Conservation (phyloP, 1,284 basidiomycete genomes). For the Moesziomyces parantarcticus region DNA sequence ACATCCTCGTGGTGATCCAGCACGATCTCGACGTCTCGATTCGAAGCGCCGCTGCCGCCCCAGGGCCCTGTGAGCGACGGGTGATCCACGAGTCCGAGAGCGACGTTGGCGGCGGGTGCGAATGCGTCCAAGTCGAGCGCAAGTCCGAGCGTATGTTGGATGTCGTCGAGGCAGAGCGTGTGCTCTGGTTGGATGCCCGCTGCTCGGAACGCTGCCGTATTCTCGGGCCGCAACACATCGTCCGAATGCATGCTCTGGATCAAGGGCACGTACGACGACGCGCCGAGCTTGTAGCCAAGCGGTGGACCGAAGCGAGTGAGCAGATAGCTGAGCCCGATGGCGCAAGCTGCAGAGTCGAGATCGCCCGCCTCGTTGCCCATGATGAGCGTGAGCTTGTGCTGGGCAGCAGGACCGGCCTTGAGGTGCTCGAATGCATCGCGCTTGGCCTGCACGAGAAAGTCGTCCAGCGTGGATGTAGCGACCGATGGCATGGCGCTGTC, state of each 20-base stretch:
- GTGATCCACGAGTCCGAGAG: constrained; percentile 56
- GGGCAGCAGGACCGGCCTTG: constrained; percentile 9
- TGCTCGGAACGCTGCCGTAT: constrained; percentile 69
- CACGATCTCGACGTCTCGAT: constrained; percentile 76
- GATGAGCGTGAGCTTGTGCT: constrained; percentile 45
- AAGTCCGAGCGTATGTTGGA: constrained; percentile 29
- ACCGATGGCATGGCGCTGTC: background rate
- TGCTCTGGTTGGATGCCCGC: constrained; percentile 23
- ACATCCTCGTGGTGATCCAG: constrained; percentile 97
- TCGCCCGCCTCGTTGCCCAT: constrained; percentile 67
- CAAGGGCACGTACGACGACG: constrained; percentile 74
- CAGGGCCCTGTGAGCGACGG: constrained; percentile 42
- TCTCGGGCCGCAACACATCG: constrained; percentile 85
- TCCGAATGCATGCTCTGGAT: constrained; percentile 78
- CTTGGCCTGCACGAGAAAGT: constrained; percentile 26
- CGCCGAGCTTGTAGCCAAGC: constrained; percentile 17
- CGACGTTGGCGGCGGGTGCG: constrained; percentile 27
- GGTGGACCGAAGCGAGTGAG: constrained; percentile 44
- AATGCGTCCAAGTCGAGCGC: constrained; percentile 32
- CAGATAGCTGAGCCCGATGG: constrained; percentile 59
- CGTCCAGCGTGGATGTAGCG: constrained; percentile 13
- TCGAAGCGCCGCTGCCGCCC: constrained; percentile 29
- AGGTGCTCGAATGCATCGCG: constrained; percentile 28
- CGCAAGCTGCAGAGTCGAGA: constrained; percentile 62
- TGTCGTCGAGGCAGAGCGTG: constrained; percentile 49